phyloP scores from a whole-genome alignment of 306 rosid species.

The Quercus wislizeni region DNA sequence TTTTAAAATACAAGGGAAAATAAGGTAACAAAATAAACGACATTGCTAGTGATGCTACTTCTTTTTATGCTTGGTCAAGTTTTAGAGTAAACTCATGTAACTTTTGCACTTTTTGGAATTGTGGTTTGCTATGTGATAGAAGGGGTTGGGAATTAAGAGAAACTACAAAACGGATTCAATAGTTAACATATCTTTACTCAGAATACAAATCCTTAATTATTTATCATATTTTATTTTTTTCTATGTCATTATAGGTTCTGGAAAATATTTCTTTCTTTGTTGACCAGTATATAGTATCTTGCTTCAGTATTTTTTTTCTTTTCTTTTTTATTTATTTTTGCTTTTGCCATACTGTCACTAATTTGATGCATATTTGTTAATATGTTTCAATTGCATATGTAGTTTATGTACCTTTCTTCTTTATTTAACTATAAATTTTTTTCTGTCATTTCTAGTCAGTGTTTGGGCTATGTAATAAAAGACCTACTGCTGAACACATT shows the following conservation, averaged over 20 bases:
- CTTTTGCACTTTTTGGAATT: neutral
- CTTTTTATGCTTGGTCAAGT: neutral
- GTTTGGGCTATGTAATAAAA: neutral
- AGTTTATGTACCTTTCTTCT: neutral
- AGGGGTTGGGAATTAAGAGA: neutral
- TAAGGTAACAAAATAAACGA: neutral
- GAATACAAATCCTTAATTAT: neutral
- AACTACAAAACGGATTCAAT: neutral
- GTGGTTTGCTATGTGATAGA: neutral
- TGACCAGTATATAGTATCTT: neutral
- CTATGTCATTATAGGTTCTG: neutral
- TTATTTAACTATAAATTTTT: neutral
- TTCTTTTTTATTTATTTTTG: neutral
- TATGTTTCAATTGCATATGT: neutral
- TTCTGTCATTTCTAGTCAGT: neutral
- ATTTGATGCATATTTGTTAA: neutral
- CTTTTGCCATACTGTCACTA: neutral
- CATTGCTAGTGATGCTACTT: neutral
- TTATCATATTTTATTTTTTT: neutral
- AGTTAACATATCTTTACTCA: neutral
- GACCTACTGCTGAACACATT: neutral
- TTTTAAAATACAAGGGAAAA: neutral
- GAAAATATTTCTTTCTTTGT: neutral
- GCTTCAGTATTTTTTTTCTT: neutral
- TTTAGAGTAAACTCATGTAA: neutral